These are phyloP conservation scores for Capsicum baccatum DNA, from an alignment of 257 asterid genomes.

Conservation along the genomic window DNA sequence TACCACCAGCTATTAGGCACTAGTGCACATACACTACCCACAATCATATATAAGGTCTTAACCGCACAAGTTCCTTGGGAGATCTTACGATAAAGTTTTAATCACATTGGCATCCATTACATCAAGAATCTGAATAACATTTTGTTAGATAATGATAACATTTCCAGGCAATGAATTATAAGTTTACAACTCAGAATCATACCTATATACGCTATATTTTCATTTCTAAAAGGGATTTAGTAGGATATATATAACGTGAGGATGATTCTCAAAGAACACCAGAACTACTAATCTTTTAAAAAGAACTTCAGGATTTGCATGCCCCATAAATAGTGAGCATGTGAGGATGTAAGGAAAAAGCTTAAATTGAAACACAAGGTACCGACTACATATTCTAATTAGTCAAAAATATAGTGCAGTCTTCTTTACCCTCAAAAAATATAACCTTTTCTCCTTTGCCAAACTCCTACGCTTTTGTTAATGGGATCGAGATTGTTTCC, in stretches of 20 bases:
- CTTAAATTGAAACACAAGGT: constrained; percentile 18
- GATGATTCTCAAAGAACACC: background rate
- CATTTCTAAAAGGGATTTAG: constrained; percentile 3
- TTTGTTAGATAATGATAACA: background rate
- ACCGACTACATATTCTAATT: background rate
- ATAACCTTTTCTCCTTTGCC: too few species aligned
- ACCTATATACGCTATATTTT: background rate
- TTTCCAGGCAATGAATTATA: background rate
- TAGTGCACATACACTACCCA: too few species aligned
- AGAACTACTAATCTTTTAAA: background rate
- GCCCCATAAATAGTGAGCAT: constrained; percentile 4
- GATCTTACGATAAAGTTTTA: background rate
- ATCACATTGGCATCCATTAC: background rate
- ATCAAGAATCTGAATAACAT: background rate
- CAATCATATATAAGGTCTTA: too few species aligned
- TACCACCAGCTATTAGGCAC: too few species aligned
- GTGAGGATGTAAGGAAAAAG: constrained; percentile 16
- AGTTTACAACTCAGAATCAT: constrained; percentile 26
- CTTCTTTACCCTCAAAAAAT: too few species aligned
- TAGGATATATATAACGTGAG: background rate
- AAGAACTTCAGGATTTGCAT: background rate
- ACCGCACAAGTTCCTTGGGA: too few species aligned
- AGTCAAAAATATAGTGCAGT: background rate
- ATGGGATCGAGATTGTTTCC: too few species aligned
- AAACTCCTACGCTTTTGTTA: too few species aligned